Base-by-base conservation (phyloP, 2,329 filamentous ascomycete genomes). In the Coniochaeta sp. region DNA sequence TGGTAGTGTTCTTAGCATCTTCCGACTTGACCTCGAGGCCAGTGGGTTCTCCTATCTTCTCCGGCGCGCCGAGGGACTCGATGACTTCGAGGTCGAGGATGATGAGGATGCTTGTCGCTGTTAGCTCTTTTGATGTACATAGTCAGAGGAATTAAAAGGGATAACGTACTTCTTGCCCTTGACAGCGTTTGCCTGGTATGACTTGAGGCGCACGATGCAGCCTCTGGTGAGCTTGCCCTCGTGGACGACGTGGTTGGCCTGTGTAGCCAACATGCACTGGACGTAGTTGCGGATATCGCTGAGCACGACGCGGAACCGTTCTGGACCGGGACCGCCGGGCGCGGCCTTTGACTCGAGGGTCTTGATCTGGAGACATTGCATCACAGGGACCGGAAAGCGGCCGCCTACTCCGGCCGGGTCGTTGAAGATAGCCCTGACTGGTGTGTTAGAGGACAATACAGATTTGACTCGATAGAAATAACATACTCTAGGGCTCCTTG, bases 321-420 rank as follows among this genome's bases (percentile, higher is more conserved):
- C 90, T 54, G 79, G 71, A 20, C 58, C 64, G 33, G 48, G 52
- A 31, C 45, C 66, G 13, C 68, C 71, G 40, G 47, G 28, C 7
- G 18, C 47, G 12, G 82, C 81, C 51, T 78, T 77, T 52, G 80
- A 77, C 59, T 86, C 82, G 68, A 97, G 85, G 28, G 87, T 82
- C 73, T 95, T 96, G 70, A 97, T 85, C 70, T 96, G 91, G 46
- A 97, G 86, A 66, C 91, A 95, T 74, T 99, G 92, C 62, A 96
- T 75, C 56, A 96, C 77, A 31, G 91, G 91, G 28, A 94, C 81
- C 6, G 82, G 79, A 54, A 76, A 82, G 42, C 69, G 67, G 51
- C 76, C 71, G 50, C 73, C 69, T 38, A 81, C 82, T 49, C 75
- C 76, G 49, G 80, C 80, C 48, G 79, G 77, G 56, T 87, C 81